phyloP scores from a whole-genome alignment of 495 filamentous ascomycete species.

The Aspergillus nidulans region DNA sequence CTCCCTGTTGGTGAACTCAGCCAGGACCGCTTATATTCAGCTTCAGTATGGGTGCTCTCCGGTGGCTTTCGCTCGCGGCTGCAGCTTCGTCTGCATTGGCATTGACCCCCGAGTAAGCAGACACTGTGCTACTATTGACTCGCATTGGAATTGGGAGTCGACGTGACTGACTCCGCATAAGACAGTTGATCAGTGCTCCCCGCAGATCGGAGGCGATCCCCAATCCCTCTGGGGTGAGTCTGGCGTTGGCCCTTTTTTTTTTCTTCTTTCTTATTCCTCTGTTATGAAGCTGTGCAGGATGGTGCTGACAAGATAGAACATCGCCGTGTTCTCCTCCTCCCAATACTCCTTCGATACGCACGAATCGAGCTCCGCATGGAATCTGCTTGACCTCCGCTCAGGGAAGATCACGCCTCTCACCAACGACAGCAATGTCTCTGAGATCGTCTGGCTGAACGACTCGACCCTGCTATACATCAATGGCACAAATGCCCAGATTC shows the following conservation, averaged over 20 bases:
- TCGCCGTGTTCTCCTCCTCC: conserved; percentile 32
- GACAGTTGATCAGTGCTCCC: conserved; percentile 33
- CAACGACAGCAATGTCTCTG: conserved; percentile 40
- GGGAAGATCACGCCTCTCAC: conserved; percentile 34
- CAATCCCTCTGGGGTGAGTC: conserved; percentile 35
- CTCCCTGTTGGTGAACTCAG: neutral
- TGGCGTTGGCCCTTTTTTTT: neutral
- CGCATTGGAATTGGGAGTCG: no score
- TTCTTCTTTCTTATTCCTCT: no score
- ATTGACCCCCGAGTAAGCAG: no score
- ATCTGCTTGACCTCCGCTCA: conserved; percentile 36
- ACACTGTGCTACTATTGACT: no score
- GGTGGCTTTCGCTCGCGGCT: conserved; percentile 17
- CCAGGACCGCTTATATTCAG: neutral
- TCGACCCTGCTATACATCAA: conserved; percentile 46
- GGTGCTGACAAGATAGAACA: conserved; percentile 16
- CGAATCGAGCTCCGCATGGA: conserved; percentile 26
- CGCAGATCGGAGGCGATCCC: conserved; percentile 32
- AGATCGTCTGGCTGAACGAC: conserved; percentile 41
- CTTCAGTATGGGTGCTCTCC: conserved; percentile 14
- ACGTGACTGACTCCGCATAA: conserved; percentile 3
- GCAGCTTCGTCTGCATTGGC: conserved; percentile 15
- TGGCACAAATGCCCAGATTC: conserved; percentile 37
- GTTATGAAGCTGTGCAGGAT: no score
- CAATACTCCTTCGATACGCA: conserved; percentile 46